Base-by-base conservation (phyloP, 148 eudicot species). In the Agrostemma githago region DNA sequence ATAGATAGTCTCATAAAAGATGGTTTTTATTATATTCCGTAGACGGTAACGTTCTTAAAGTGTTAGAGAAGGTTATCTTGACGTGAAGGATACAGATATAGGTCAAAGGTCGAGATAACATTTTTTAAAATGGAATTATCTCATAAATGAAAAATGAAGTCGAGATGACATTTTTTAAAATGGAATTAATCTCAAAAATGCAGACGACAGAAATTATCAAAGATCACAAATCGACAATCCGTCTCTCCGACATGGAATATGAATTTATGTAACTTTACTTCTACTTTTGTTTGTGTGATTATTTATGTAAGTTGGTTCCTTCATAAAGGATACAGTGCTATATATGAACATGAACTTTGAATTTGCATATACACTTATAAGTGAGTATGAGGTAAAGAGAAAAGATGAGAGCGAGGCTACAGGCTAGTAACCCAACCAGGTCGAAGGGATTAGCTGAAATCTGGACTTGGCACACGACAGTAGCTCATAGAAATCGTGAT, bases 391-490 rank as follows among this genome's bases (percentile, higher is more conserved):
- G 17, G 11, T 8, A 4, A 68, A 9, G 4, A 5, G 26, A 72
- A 38, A 67, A 58, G 38, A 9, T 26, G 1, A 26, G 34, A 26
- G 34, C 34, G n/a, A n/a, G n/a, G n/a, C n/a, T n/a, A n/a, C n/a
- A n/a, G 57, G 51, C 64, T 87, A 91, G 82, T 80, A 87, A 68
- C 96, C 96, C 71, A 89, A 80, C 97, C 97, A 91, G 34, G 85
- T 76, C 19, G 91, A 72, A 14, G 93, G 97, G 53, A 91, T 79
- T 6, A 84, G 86, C 86, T 88, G 88, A 81, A 91, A 91, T 58
- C 82, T 89, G 70, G 86, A 85, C 80, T 88, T 89, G 26, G 93
- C 92, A 19, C 74, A 68, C 5, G 86, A 85, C 82, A 91, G 65
- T 19, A 91, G 76, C 54, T 91, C 92, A 41, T 76, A 86, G 82